phyloP scores from a whole-genome alignment of 371 early-diverging fungal species.

The Zychaea mexicana region DNA sequence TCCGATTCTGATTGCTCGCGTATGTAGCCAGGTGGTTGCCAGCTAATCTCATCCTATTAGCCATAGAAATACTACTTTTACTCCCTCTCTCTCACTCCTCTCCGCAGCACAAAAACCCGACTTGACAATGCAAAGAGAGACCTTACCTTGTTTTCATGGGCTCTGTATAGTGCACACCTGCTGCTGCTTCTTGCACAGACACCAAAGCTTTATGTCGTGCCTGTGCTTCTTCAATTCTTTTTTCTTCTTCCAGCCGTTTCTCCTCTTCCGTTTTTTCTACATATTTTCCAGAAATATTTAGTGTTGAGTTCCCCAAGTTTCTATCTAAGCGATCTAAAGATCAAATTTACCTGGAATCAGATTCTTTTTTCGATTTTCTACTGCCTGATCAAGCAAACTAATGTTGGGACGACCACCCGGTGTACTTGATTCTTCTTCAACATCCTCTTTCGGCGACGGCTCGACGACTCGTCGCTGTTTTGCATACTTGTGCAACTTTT shows the following conservation, averaged over 20 bases:
- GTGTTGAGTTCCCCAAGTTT: too few relatives aligned
- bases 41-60: too few relatives aligned
- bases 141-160: conserved; percentile 77
- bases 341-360: conserved; percentile 46
- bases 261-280: conserved; percentile 79
- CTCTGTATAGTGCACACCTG: conserved; percentile 85
- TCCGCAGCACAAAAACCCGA: too few relatives aligned
- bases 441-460: conserved; percentile 27
- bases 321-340: too few relatives aligned
- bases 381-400: conserved; percentile 86
- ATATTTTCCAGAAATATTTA: not conserved
- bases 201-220: conserved; percentile 78
- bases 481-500: conserved; percentile 58
- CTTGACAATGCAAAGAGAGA: too few relatives aligned
- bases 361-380: conserved; percentile 70
- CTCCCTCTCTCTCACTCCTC: too few relatives aligned
- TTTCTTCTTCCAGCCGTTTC: conserved; percentile 82
- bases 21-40: conserved; percentile 82
- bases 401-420: conserved; percentile 68
- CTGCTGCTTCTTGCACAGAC: conserved; percentile 86
- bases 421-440: conserved; percentile 47
- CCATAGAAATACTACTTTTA: too few relatives aligned
- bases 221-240: conserved; percentile 81
- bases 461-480: conserved; percentile 34
- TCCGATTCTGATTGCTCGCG: conserved; percentile 57